These are phyloP conservation scores for Nicotiana tomentosiformis DNA, from an alignment of 257 asterid genomes.

Conservation along the genomic window DNA sequence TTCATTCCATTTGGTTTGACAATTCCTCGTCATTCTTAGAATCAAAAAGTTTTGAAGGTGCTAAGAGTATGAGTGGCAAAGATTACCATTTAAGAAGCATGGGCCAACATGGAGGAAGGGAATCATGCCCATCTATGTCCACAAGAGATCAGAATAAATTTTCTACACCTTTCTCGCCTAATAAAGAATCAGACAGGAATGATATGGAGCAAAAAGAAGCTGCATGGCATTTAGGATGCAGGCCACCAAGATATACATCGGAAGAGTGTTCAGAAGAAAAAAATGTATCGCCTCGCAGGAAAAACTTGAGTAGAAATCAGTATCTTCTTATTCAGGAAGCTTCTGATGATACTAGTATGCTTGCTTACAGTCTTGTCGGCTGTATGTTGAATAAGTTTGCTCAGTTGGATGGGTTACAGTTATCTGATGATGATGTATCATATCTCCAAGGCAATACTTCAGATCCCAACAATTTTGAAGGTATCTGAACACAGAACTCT, in stretches of 20 bases:
- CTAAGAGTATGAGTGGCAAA: constrained; percentile 4
- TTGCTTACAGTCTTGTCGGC: constrained; percentile 53
- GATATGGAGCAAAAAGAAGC: constrained; percentile 21
- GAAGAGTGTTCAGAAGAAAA: constrained; percentile 21
- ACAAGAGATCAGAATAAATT: constrained; percentile 15
- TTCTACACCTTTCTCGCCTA: constrained; percentile 16
- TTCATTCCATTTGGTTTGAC: constrained; percentile 9
- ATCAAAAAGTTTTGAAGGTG: constrained; percentile 22
- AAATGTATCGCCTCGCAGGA: constrained; percentile 10
- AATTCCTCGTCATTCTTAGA: constrained; percentile 18
- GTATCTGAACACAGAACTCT: constrained; percentile 19
- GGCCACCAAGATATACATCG: constrained; percentile 10
- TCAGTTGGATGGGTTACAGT: constrained; percentile 27
- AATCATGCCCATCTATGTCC: constrained; percentile 6
- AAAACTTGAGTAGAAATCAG: constrained; percentile 27
- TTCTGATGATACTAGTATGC: constrained; percentile 67
- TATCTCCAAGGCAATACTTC: constrained; percentile 45
- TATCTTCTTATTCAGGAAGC: constrained; percentile 81
- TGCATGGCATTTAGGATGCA: constrained; percentile 3
- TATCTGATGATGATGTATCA: constrained; percentile 31
- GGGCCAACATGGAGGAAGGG: constrained; percentile 12
- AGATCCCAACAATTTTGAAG: constrained; percentile 32
- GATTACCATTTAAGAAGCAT: constrained; percentile 9
- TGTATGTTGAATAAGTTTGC: constrained; percentile 49
- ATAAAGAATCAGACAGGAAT: constrained; percentile 13